Evolutionary conservation across 106 monocot genomes (phyloP), one percentile per base, ranked within the genome.

Genomic region (Chionographis japonica): DNA sequence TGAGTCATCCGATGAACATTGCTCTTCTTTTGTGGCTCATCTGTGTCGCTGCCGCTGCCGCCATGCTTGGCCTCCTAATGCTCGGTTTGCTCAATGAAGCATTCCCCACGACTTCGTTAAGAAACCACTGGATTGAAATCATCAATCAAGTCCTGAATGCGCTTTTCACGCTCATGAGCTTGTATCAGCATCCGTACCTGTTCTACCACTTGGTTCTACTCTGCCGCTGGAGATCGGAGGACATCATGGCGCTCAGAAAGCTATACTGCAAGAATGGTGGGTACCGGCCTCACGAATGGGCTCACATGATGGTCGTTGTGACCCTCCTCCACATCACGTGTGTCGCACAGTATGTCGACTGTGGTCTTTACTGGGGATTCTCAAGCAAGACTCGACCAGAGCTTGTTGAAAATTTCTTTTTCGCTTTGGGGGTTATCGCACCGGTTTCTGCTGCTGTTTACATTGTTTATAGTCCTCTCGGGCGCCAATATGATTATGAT

Each of bases 61-160:
- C 62, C 62, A 74, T 85, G 66, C 62, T 85, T 15, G 63, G 57
- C 8, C 55, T 81, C 27, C 69, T 76, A 18, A 51, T 79, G 37
- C 66, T 79, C 0, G 79, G 84, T 4, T 37, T 60, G 58, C 40
- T 80, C 3, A 60, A 75, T 65, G 20, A 37, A 19, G 75, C 63
- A 6, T 76, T 60, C 53, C 79, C 66, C 13, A 71, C 43, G 2
- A 68, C 50, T n/a, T 8, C 57, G 4, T 53, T 19, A 11, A 51
- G 84, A 19, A 71, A 76, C 15, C 15, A 66, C 35, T 84, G 84
- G 84, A 68, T 70, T 4, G 84, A 84, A 9, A 63, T 76, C 52
- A 59, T 73, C 58, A 84, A 76, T 72, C 84, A 84, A 58, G 52
- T 84, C 40, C 75, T 84, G 12, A 84, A 84, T 10, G 84, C 72